Conservation (phyloP, 306 rosid species). For the Heteromeles arbutifolia region DNA sequence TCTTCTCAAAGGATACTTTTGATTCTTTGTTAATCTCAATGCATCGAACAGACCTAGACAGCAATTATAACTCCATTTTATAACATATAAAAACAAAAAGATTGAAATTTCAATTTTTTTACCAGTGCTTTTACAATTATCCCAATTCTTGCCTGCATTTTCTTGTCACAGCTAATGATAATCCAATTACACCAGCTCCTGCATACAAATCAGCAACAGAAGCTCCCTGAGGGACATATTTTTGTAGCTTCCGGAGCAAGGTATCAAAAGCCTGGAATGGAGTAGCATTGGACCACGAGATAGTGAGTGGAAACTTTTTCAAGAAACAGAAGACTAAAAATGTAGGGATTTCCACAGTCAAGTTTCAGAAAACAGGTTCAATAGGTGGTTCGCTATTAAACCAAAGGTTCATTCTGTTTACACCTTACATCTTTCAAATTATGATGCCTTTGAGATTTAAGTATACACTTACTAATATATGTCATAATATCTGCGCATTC, state of each 20-base stretch:
- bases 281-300: background rate
- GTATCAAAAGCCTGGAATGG: slow-evolving; percentile 69
- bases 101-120: slow-evolving; percentile 1
- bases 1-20: slow-evolving; percentile 86
- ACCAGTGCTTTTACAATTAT: slow-evolving; percentile 15
- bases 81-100: background rate
- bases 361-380: background rate
- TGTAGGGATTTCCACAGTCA: background rate
- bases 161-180: slow-evolving; percentile 82
- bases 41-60: slow-evolving; percentile 76
- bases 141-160: slow-evolving; percentile 78
- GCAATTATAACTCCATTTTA: background rate
- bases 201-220: slow-evolving; percentile 92
- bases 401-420: background rate
- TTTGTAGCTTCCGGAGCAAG: slow-evolving; percentile 81
- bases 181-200: slow-evolving; percentile 93
- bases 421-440: background rate
- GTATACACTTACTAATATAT: background rate
- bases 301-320: background rate
- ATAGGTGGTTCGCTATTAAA: background rate
- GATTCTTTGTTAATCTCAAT: slow-evolving; percentile 90
- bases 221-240: slow-evolving; percentile 79
- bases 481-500: background rate
- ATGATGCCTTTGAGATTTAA: background rate
- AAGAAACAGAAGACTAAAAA: background rate